Evolutionary conservation across 495 filamentous ascomycete genomes (phyloP).

Genomic region (Penicillium bialowiezense): DNA sequence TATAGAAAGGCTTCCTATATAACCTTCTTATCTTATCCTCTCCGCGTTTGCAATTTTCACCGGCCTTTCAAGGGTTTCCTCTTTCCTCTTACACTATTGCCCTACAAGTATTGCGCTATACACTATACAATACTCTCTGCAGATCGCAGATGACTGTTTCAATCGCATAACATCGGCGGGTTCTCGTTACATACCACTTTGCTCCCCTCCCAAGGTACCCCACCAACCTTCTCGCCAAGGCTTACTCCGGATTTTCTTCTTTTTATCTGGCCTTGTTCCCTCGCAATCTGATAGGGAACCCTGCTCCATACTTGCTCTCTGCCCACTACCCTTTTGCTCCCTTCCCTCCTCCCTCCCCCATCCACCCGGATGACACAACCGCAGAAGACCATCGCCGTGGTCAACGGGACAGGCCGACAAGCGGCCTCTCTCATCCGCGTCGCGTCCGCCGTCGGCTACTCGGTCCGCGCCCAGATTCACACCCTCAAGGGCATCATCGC

Average conservation of each 20-base stretch:
- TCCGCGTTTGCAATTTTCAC: background rate
- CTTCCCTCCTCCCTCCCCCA: background rate
- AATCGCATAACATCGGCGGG: slow-evolving; percentile 23
- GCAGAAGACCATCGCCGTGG: slow-evolving; percentile 80
- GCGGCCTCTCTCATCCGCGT: slow-evolving; percentile 90
- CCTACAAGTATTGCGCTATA: too few species aligned
- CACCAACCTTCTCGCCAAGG: slow-evolving; percentile 32
- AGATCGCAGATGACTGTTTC: slow-evolving; percentile 25
- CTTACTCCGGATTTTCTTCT: slow-evolving; percentile 28
- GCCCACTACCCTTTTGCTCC: background rate
- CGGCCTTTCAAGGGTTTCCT: background rate
- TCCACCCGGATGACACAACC: slow-evolving; percentile 42
- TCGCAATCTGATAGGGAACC: slow-evolving; percentile 9
- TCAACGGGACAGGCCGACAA: slow-evolving; percentile 91
- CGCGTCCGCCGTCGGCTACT: slow-evolving; percentile 86
- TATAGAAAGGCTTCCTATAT: too few species aligned
- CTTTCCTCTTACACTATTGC: background rate
- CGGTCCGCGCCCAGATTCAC: slow-evolving; percentile 83
- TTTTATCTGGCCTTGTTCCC: slow-evolving; percentile 8
- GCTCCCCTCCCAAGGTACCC: slow-evolving; percentile 25
- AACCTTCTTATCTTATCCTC: slow-evolving; percentile 4
- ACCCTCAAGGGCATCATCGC: slow-evolving; percentile 79
- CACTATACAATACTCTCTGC: slow-evolving; percentile 12
- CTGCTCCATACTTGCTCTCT: background rate
- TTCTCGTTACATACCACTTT: slow-evolving; percentile 30